Conservation (phyloP, 75 land plant species). For the Cryptomeria japonica region DNA sequence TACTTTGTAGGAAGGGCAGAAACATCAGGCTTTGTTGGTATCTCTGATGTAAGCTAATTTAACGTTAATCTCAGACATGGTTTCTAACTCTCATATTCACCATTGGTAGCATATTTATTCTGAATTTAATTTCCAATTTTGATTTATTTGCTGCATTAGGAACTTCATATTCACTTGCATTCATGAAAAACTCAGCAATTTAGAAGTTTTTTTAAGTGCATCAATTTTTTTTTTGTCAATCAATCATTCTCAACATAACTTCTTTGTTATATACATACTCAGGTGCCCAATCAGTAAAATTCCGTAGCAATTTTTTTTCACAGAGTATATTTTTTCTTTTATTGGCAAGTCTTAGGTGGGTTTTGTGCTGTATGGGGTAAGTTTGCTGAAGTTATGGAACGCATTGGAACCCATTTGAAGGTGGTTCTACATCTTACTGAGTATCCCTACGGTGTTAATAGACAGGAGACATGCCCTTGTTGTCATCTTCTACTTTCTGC, state of each 20-base stretch:
- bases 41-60: background rate
- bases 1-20: background rate
- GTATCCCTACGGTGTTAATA: background rate
- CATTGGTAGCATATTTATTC: no score
- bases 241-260: no score
- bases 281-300: background rate
- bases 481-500: background rate
- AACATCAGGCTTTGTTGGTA: background rate
- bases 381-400: background rate
- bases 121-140: background rate
- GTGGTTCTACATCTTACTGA: background rate
- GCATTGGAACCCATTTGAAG: background rate
- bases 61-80: background rate
- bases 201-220: background rate
- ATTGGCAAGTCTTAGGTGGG: background rate
- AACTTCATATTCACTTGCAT: no score
- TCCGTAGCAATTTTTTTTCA: background rate
- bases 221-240: no score
- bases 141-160: no score
- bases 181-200: background rate
- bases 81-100: background rate
- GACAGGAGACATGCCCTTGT: background rate
- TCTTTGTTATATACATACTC: background rate
- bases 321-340: background rate
- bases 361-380: background rate